These are phyloP conservation scores for Fraxinus floribunda DNA, from an alignment of 305 asterid species.

Conservation along the genomic window DNA sequence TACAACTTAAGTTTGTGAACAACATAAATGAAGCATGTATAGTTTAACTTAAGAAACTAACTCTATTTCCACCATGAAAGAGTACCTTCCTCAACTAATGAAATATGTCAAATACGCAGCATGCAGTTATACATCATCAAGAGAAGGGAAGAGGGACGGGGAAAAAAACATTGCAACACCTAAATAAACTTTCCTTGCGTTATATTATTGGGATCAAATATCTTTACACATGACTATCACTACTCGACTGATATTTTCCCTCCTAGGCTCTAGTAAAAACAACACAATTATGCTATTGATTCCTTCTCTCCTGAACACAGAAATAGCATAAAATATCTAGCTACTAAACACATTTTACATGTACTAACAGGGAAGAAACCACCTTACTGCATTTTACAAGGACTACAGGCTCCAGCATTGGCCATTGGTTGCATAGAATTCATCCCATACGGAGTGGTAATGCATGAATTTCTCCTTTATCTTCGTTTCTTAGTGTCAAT, in stretches of 20 bases:
- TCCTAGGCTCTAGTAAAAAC: constrained; percentile 1
- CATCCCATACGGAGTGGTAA: not conserved
- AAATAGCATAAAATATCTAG: constrained; percentile 3
- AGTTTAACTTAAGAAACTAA: not conserved
- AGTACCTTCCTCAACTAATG: not conserved
- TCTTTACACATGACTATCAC: constrained; percentile 17
- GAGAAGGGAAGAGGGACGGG: not conserved
- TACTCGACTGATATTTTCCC: not conserved
- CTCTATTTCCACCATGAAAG: not conserved
- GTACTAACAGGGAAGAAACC: not conserved
- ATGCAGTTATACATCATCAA: not conserved
- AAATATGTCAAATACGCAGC: not conserved
- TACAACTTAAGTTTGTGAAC: not conserved
- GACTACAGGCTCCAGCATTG: not conserved
- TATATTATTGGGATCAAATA: not conserved
- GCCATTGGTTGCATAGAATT: not conserved
- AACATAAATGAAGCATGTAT: not conserved
- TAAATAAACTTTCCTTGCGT: not conserved
- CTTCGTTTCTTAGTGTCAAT: not conserved
- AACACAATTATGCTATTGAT: constrained; percentile 23
- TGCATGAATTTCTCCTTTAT: not conserved
- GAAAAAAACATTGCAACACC: not conserved
- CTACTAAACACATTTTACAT: constrained; percentile 13
- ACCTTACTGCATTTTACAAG: not conserved
- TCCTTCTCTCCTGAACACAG: constrained; percentile 10